Conservation (phyloP, 2,329 filamentous ascomycete genomes). For the Colletotrichum cordylinicola region DNA sequence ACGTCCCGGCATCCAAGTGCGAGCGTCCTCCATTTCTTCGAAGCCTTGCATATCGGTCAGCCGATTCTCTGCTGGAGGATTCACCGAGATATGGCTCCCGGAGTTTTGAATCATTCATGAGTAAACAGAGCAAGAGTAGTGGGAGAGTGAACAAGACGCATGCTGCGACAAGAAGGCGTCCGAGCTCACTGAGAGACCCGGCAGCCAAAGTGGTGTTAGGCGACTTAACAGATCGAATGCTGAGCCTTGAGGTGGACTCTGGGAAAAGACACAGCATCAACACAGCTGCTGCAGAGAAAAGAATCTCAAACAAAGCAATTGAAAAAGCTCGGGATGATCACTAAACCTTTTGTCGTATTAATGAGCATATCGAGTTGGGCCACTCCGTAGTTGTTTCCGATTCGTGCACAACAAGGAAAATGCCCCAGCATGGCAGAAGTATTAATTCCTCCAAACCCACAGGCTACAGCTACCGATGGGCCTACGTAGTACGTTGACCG, state of each 20-base stretch:
- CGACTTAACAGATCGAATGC: neutral
- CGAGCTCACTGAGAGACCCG: neutral
- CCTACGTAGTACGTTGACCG: neutral
- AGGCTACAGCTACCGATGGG: no score
- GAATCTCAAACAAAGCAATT: neutral
- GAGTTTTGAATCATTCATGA: neutral
- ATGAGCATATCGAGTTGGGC: neutral
- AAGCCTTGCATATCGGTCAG: neutral
- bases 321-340: neutral
- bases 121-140: neutral
- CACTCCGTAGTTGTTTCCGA: neutral
- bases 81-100: neutral
- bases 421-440: neutral
- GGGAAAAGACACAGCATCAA: neutral
- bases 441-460: neutral
- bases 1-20: neutral
- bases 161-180: neutral
- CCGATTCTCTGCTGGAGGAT: neutral
- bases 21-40: neutral
- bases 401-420: neutral
- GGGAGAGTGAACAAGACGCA: neutral
- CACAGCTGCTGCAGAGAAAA: neutral
- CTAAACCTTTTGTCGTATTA: neutral
- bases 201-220: neutral
- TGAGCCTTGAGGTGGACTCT: neutral